A percentile compares a stretch with the other conserved stretches of the same genome.
phyloP scores from a whole-genome alignment of 2,329 filamentous ascomycete genomes.

The Magnaporthiopsis incrustans region DNA sequence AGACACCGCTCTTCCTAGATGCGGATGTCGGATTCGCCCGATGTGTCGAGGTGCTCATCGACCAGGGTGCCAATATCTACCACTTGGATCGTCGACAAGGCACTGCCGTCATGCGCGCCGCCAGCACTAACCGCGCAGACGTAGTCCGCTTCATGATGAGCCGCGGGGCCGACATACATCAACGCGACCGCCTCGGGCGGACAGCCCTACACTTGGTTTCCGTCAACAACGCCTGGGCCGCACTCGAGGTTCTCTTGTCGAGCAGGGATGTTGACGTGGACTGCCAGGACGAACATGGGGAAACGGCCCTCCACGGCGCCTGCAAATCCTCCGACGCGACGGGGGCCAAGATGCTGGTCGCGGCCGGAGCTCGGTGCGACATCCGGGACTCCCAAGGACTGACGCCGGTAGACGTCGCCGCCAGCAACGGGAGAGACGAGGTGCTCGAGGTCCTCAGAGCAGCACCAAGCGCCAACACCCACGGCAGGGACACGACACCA shows the following conservation, averaged over 20 bases:
- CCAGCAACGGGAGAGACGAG: background rate
- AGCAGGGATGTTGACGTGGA: background rate
- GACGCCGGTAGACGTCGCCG: background rate
- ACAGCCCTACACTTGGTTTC: background rate
- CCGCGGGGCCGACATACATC: background rate
- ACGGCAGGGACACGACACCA: background rate
- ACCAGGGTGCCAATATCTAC: background rate
- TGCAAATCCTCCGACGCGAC: background rate
- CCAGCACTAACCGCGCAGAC: background rate
- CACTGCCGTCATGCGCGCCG: background rate
- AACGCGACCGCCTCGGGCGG: background rate
- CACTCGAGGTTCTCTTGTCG: background rate
- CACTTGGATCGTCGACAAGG: background rate
- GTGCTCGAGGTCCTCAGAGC: background rate
- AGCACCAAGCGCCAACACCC: background rate
- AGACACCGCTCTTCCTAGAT: background rate
- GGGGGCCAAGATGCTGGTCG: background rate
- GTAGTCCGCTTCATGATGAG: background rate
- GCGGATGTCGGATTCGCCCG: background rate
- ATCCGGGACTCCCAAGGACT: background rate
- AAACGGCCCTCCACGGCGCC: constrained; percentile 1
- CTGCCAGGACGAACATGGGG: background rate
- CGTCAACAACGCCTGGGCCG: background rate
- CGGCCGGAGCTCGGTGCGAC: background rate
- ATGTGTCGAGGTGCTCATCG: background rate